Percentiles rank a stretch among this genome's conserved stretches.
phyloP scores from a whole-genome alignment of 441 rosid species.

The Kokia cookei region DNA sequence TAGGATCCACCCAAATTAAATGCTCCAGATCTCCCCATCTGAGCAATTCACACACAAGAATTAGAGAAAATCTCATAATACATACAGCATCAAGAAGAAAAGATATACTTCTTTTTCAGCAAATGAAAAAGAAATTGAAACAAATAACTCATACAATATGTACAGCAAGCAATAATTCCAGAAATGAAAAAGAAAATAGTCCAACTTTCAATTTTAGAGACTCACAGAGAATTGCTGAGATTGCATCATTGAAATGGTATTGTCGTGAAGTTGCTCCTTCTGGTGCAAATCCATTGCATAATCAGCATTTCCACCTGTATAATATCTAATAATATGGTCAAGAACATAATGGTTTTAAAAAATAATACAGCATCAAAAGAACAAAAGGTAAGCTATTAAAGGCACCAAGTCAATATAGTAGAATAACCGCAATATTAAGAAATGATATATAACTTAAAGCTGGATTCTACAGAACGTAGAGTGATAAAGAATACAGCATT shows the following conservation, averaged over 20 bases:
- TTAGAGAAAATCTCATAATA: conserved; percentile 5
- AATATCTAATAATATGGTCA: conserved; percentile 25
- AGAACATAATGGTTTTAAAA: neutral
- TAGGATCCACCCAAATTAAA: conserved; percentile 73
- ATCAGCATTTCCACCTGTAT: conserved; percentile 85
- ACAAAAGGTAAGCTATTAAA: neutral
- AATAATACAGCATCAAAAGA: neutral
- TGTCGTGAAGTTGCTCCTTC: conserved; percentile 94
- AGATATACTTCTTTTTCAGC: neutral
- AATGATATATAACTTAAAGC: neutral
- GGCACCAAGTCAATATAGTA: neutral
- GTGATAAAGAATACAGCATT: neutral
- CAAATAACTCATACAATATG: conserved; percentile 1
- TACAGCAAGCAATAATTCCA: neutral
- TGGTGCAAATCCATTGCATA: conserved; percentile 88
- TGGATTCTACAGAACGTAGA: neutral
- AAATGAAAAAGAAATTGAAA: neutral
- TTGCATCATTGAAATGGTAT: conserved; percentile 82
- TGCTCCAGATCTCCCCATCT: conserved; percentile 94
- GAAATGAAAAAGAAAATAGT: neutral
- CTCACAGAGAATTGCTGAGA: conserved; percentile 96
- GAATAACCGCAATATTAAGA: neutral
- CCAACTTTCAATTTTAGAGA: conserved; percentile 3
- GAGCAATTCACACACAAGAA: conserved; percentile 20
- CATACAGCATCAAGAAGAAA: neutral